Base-by-base conservation (phyloP, 371 early-diverging fungal species). In the Dentiscutata heterogama region DNA sequence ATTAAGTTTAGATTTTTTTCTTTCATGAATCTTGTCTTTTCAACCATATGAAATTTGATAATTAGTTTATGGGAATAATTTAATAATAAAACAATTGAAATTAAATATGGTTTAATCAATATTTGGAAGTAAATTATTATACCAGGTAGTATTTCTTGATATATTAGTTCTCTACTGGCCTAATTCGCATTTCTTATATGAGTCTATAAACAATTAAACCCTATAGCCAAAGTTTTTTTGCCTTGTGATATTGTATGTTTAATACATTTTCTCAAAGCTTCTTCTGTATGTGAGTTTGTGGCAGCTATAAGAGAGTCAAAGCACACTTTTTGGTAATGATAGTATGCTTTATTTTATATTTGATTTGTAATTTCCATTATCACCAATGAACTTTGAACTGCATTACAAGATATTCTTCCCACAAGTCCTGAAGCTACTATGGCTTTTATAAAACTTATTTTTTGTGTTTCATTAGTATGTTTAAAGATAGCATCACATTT, bases 91-190 rank as follows among this genome's bases (percentile, higher is more conserved):
- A 46, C 4, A 46, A 46, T 46, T 46, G 11, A 46, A 46, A 46
- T 46, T 46, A 46, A 13, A 10, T 7, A 46, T 46, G 11, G 13
- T 1, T 11, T 46, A 42, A 42, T 46, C 0, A 46, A 46, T 46
- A 46, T 46, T 46, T 46, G 50, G 50, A 46, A 46, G 10, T 46
- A 46, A 46, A 46, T 10, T 13, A 46, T 10, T 7, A 46, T 50
- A 39, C 73, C 73, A 20, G 18, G 14, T n/a, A 53, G 73, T 31
- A 51, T 14, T 31, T 53, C 53, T 56, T 53, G 56, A 25, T 51
- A 73, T 29, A 73, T 73, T 7, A 73, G 51, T 73, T 73, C 54
- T 7, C 73, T 31, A 73, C 53, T 73, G 18, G 73, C 29, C 51
- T 73, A 31, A 7, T 73, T 73, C 13, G 73, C 73, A 51, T 73